Percentiles rank a stretch among this genome's conserved stretches.
Evolutionary conservation across 768 basidiomycete genomes (phyloP).

Genomic region (Ramaria sp.): DNA sequence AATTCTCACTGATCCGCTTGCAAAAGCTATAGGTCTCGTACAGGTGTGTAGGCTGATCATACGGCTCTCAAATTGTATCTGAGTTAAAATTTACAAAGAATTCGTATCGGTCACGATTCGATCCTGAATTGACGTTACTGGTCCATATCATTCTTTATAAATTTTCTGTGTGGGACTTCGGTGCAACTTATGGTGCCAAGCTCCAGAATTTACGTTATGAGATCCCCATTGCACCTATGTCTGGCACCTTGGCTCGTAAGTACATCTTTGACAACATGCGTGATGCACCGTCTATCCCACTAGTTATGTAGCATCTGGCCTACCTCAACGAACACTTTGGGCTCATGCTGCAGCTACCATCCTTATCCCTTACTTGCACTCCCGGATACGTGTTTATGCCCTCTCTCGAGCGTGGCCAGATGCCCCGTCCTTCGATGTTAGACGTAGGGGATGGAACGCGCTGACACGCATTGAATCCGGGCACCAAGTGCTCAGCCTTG

Average conservation of each 20-base stretch:
- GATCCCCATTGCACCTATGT: slow-evolving; percentile 10
- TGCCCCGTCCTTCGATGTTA: slow-evolving; percentile 65
- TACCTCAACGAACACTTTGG: slow-evolving; percentile 50
- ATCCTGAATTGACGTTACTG: slow-evolving; percentile 64
- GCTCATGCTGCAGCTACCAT: slow-evolving; percentile 66
- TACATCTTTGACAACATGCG: slow-evolving; percentile 14
- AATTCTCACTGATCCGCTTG: slow-evolving; percentile 73
- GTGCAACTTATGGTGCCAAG: slow-evolving; percentile 75
- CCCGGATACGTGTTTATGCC: slow-evolving; percentile 61
- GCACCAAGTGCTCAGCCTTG: slow-evolving; percentile 49
- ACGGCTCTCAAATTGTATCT: slow-evolving; percentile 11
- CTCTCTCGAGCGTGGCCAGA: slow-evolving; percentile 88
- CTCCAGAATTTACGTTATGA: slow-evolving; percentile 68
- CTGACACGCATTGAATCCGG: slow-evolving; percentile 58
- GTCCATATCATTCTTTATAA: slow-evolving; percentile 70
- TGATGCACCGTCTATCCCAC: slow-evolving; percentile 12
- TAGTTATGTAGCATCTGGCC: slow-evolving; percentile 41
- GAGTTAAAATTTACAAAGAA: slow-evolving; percentile 27
- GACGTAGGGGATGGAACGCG: slow-evolving; percentile 62
- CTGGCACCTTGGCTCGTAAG: slow-evolving; percentile 27
- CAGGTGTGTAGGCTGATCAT: slow-evolving; percentile 38
- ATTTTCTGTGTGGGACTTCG: slow-evolving; percentile 70
- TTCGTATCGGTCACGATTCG: slow-evolving; percentile 47
- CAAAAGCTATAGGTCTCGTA: slow-evolving; percentile 55
- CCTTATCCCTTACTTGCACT: slow-evolving; percentile 68